Evolutionary conservation across 108 stramenopile species (phyloP), one percentile per base, ranked within the genome.

Genomic region (Discostella pseudostelligera): DNA sequence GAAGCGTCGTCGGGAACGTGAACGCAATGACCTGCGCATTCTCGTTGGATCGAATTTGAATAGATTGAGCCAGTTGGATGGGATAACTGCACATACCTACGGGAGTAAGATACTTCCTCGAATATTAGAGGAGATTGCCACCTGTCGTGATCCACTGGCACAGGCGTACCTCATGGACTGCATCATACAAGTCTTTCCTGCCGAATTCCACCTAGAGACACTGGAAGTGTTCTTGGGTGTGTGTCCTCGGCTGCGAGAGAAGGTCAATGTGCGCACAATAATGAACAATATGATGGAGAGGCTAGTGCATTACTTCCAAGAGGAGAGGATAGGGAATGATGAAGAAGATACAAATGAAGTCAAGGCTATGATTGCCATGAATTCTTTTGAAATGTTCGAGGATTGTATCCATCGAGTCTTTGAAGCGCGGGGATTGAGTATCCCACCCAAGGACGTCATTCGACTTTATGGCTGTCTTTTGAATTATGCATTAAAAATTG

Each of bases 151-250:
- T 85, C 89, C 93, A 11, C 69, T 99, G 48, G 95, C 97, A 2
- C 99, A 99, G 79, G 90, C 96, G 12, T 99, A 98, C 69, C 73
- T 99, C 48, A 89, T 99, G 80, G 99, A 99, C 79, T 97, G 96
- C 69, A 86, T 99, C 67, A 88, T 97, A 20, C 97, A 99, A 82
- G 96, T 94, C 10, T 99, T 99, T 58, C 97, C 97, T 4, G 95
- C 96, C 70, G 95, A 96, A 62, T 99, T 94, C 77, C 97, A 98
- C 69, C 83, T 98, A 56, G 94, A 90, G 45, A 98, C 99, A 7
- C 81, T 99, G 73, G 92, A 89, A 39, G 75, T 85, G 45, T 87
- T 98, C 26, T 67, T 99, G 67, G 80, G 76, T 8, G 89, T 91
- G 14, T 94, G 92, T 67, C 87, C 93, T 22, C 81, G 77, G 56